Conservation (phyloP, 2,329 filamentous ascomycete genomes). For the Chaetomiaceae sp. region DNA sequence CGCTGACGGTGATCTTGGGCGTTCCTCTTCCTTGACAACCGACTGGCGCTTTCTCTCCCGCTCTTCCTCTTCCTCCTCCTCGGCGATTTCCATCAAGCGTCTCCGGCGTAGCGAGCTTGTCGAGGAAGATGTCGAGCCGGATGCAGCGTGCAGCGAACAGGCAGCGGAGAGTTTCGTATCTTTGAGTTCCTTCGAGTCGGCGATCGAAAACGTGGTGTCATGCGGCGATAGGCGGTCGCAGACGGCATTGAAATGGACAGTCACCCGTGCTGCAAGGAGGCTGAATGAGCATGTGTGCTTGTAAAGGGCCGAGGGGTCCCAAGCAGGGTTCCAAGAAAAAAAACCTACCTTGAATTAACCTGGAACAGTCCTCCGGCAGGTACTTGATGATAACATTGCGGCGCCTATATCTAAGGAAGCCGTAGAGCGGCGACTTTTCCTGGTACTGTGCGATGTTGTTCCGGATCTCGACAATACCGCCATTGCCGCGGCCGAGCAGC, state of each 20-base stretch:
- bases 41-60: conserved; percentile 57
- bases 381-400: conserved; percentile 91
- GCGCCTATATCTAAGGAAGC: conserved; percentile 83
- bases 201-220: conserved; percentile 77
- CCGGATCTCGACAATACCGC: conserved; percentile 80
- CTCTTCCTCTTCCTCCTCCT: conserved; percentile 71
- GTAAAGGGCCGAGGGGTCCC: conserved; percentile 17
- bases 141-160: conserved; percentile 84
- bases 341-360: conserved; percentile 79
- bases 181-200: conserved; percentile 70
- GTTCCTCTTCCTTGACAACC: conserved; percentile 45
- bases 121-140: conserved; percentile 79
- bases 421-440: conserved; percentile 84
- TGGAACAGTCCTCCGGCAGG: conserved; percentile 83
- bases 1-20: conserved; percentile 28
- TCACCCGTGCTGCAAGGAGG: conserved; percentile 65
- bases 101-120: conserved; percentile 72
- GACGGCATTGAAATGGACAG: conserved; percentile 65
- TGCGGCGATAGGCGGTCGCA: conserved; percentile 76
- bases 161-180: conserved; percentile 84
- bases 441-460: conserved; percentile 72
- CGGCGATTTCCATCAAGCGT: conserved; percentile 86
- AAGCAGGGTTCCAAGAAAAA: conserved; percentile 4
- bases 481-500: conserved; percentile 69
- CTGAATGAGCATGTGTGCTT: conserved; percentile 27